phyloP scores from a whole-genome alignment of 2,329 filamentous ascomycete genomes.

The Arthrobotrys sinensis region DNA sequence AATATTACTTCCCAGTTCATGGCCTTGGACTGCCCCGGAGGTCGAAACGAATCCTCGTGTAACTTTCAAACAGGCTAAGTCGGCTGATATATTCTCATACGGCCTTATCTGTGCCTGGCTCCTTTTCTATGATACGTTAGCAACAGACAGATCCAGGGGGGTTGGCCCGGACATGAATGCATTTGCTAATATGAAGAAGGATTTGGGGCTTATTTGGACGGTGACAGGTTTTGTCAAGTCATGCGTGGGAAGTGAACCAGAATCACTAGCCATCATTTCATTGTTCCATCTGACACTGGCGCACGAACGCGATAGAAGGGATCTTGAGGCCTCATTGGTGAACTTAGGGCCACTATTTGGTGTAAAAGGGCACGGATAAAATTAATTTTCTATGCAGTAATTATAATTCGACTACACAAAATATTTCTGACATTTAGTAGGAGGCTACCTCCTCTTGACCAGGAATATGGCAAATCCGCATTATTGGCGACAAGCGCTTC shows the following conservation, averaged over 20 bases:
- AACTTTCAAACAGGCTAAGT: conserved; percentile 18
- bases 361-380: not conserved
- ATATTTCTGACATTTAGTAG: not conserved
- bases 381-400: no score
- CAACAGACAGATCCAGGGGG: not conserved
- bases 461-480: conserved; percentile 21
- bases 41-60: not conserved
- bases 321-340: not conserved
- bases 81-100: conserved; percentile 26
- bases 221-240: not conserved
- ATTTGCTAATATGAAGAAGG: conserved; percentile 8
- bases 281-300: not conserved
- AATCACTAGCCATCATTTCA: not conserved
- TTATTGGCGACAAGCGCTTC: not conserved
- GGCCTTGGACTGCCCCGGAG: conserved; percentile 30
- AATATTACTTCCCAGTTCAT: conserved; percentile 6
- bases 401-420: no score
- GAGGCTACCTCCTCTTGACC: not conserved
- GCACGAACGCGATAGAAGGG: not conserved
- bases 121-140: conserved; percentile 1
- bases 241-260: not conserved
- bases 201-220: not conserved
- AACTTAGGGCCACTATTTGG: not conserved
- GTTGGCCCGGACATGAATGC: not conserved
- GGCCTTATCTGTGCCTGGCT: conserved; percentile 20